Evolutionary conservation across 2,329 filamentous ascomycete species (phyloP).

Genomic region (Colletotrichum spinosum): DNA sequence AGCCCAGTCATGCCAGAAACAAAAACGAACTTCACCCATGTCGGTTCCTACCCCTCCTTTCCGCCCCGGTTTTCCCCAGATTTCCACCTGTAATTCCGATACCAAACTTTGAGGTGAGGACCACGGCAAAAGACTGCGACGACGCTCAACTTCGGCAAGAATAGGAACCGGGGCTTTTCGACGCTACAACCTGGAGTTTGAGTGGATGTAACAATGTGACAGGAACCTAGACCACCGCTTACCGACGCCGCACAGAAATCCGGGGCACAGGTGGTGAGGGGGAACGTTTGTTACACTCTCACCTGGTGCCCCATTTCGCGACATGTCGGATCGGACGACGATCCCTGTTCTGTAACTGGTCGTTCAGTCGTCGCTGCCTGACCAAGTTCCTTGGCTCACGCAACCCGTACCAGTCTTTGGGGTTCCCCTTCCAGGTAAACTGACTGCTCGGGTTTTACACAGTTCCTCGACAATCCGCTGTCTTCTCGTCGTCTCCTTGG

Average conservation of each 20-base stretch:
- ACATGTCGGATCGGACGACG: constrained; percentile 28
- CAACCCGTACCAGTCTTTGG: constrained; percentile 31
- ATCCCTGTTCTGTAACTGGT: constrained; percentile 31
- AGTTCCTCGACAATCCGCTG: neutral
- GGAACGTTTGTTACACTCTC: constrained; percentile 20
- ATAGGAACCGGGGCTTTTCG: constrained; percentile 18
- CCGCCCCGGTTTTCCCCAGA: constrained; percentile 31
- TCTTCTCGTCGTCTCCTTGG: neutral
- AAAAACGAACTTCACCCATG: neutral
- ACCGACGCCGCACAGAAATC: constrained; percentile 17
- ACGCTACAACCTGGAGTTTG: constrained; percentile 7
- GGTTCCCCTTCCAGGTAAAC: constrained; percentile 4
- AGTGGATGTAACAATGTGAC: neutral
- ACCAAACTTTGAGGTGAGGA: neutral
- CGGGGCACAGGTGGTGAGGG: constrained; percentile 11
- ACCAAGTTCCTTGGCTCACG: constrained; percentile 36
- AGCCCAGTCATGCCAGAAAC: constrained; percentile 22
- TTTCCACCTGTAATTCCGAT: constrained; percentile 15
- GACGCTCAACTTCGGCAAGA: constrained; percentile 29
- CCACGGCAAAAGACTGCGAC: neutral
- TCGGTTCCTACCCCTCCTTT: constrained; percentile 2
- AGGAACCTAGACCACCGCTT: neutral
- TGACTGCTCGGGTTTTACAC: constrained; percentile 7
- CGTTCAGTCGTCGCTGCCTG: constrained; percentile 30
- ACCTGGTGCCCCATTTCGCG: constrained; percentile 21